These are phyloP conservation scores for Moesziomyces parantarcticus DNA, from an alignment of 1,284 basidiomycete species.

Conservation along the genomic window DNA sequence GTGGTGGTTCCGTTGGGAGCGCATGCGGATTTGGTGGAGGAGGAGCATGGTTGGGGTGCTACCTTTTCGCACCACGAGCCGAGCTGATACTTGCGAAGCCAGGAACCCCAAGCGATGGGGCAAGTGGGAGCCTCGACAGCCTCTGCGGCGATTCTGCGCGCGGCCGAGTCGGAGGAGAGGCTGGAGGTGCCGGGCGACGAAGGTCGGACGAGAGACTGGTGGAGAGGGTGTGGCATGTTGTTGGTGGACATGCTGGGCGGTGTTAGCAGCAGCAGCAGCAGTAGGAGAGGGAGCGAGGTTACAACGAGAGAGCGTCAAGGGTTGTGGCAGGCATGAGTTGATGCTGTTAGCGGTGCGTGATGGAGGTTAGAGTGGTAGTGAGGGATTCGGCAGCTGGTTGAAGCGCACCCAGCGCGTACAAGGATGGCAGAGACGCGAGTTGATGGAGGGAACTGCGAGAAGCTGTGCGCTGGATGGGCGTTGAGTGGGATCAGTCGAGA, in stretches of 20 bases:
- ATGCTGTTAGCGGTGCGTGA: background rate
- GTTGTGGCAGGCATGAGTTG: background rate
- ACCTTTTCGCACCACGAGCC: constrained; percentile 31
- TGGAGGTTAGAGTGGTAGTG: no score
- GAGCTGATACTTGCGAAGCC: constrained; percentile 38
- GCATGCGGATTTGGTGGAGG: background rate
- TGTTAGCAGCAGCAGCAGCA: no score
- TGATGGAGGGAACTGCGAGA: no score
- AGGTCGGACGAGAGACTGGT: constrained; percentile 20
- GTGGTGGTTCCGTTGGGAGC: constrained; percentile 5
- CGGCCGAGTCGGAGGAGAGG: constrained; percentile 18
- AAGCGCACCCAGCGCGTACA: no score
- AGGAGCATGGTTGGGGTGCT: background rate
- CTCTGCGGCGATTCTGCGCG: constrained; percentile 32
- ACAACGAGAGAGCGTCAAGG: background rate
- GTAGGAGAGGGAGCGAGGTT: no score
- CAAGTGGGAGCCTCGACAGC: constrained; percentile 27
- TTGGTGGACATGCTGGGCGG: constrained; percentile 12
- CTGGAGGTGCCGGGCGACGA: constrained; percentile 25
- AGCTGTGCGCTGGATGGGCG: no score
- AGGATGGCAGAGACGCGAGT: no score
- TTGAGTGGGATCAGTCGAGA: no score
- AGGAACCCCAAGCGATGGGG: constrained; percentile 35
- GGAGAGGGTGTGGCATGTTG: constrained; percentile 22
- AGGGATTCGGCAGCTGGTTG: no score